A percentile compares a stretch with the other conserved stretches of the same genome.
These are phyloP conservation scores for Marasmius oreades DNA, from an alignment of 1,284 basidiomycete species.

Conservation along the genomic window DNA sequence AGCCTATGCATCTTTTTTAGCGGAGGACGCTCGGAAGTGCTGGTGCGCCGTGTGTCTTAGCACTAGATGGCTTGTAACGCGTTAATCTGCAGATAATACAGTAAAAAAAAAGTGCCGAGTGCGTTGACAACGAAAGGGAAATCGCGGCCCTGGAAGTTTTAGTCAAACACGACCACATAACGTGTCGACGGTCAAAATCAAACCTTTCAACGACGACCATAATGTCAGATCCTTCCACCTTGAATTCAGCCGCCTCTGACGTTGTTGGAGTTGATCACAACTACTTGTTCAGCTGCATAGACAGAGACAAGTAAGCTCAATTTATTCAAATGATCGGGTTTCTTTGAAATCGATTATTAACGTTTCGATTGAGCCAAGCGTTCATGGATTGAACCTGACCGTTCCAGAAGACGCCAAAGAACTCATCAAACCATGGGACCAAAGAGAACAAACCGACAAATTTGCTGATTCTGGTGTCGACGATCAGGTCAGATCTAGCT, in stretches of 20 bases:
- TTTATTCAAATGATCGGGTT: neutral
- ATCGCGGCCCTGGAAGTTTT: neutral
- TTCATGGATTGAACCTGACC: conserved; percentile 73
- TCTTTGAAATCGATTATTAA: conserved; percentile 9
- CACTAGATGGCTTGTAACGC: too few relatives aligned
- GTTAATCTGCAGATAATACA: too few relatives aligned
- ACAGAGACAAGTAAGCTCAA: conserved; percentile 63
- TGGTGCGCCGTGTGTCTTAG: too few relatives aligned
- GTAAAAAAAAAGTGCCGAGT: too few relatives aligned
- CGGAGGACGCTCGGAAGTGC: too few relatives aligned
- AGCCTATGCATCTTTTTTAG: conserved; percentile 13
- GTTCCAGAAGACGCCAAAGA: conserved; percentile 73
- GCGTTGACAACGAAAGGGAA: neutral
- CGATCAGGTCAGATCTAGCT: conserved; percentile 58
- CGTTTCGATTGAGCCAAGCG: conserved; percentile 42
- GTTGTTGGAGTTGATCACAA: conserved; percentile 40
- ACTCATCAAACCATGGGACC: conserved; percentile 77
- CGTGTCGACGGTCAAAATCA: neutral
- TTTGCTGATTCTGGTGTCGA: conserved; percentile 75
- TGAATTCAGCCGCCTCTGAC: conserved; percentile 5
- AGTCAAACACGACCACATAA: neutral
- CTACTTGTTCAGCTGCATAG: conserved; percentile 62
- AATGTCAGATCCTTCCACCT: neutral
- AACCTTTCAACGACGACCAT: neutral
- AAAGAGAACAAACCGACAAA: conserved; percentile 62